A percentile compares a stretch with the other conserved stretches of the same genome.
phyloP scores from a whole-genome alignment of 345 rosid genomes.

The Pseudoturritis turrita region DNA sequence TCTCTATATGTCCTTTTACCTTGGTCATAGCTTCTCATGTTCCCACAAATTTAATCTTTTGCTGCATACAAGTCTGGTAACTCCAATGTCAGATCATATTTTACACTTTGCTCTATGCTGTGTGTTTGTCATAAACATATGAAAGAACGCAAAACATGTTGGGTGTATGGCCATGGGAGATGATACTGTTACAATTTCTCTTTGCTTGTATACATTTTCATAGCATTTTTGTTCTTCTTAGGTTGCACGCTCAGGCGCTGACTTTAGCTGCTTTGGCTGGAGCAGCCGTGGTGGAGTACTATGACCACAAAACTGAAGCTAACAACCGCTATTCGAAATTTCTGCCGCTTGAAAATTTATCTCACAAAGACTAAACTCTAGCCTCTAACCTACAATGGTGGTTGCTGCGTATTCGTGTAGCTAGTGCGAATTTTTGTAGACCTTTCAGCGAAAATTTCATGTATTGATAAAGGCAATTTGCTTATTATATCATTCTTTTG shows the following conservation, averaged over 20 bases:
- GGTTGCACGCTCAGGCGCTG: constrained; percentile 87
- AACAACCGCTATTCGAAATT: constrained; percentile 39
- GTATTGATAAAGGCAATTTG: not conserved
- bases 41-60: not conserved
- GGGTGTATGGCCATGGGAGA: not conserved
- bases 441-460: not conserved
- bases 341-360: constrained; percentile 34
- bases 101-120: not conserved
- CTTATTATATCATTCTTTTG: not conserved
- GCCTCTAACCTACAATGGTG: not conserved
- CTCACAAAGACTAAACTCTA: constrained; percentile 43
- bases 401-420: not conserved
- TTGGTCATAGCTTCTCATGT: not conserved
- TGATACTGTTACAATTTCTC: not conserved
- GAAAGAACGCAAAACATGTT: not conserved
- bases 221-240: not conserved
- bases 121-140: not conserved
- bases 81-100: not conserved
- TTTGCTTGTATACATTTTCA: not conserved
- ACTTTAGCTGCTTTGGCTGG: constrained; percentile 80
- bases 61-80: not conserved
- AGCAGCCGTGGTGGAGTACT: constrained; percentile 71
- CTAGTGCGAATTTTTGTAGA: not conserved
- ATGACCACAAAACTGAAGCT: constrained; percentile 49
- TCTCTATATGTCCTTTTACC: not conserved